phyloP scores from a whole-genome alignment of 495 filamentous ascomycete species.

The Tuber magnatum region DNA sequence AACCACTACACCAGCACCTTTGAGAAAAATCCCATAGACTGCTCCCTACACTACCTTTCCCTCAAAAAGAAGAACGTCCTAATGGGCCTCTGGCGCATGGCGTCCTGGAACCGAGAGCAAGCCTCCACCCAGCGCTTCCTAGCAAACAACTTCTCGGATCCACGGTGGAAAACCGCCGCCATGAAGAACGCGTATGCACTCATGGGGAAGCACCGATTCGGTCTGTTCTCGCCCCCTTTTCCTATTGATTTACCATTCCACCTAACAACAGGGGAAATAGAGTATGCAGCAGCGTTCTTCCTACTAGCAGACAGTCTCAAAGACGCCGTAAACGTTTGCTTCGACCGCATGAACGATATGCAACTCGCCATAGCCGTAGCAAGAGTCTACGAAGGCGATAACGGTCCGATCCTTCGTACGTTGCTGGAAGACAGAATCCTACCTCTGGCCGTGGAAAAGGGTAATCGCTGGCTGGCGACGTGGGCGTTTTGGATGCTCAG shows the following conservation, averaged over 20 bases:
- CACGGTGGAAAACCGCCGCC: constrained; percentile 81
- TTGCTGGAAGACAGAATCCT: constrained; percentile 76
- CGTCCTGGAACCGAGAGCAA: constrained; percentile 83
- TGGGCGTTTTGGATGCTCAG: constrained; percentile 96
- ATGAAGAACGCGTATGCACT: constrained; percentile 97
- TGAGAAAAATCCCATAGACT: constrained; percentile 87
- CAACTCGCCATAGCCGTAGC: constrained; percentile 88
- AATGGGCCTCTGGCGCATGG: constrained; percentile 92
- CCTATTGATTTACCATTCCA: constrained; percentile 14
- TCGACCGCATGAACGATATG: constrained; percentile 75
- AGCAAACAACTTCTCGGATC: constrained; percentile 77
- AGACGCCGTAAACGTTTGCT: constrained; percentile 76
- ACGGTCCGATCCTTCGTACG: constrained; percentile 62
- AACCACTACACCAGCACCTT: constrained; percentile 88
- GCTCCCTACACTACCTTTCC: constrained; percentile 84
- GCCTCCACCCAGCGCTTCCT: constrained; percentile 65
- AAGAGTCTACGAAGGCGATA: constrained; percentile 81
- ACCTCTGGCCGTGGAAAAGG: constrained; percentile 65
- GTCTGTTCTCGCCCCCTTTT: constrained; percentile 45
- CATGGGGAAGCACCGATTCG: constrained; percentile 81
- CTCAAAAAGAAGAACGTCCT: constrained; percentile 86
- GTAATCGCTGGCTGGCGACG: constrained; percentile 87
- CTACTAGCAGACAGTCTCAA: constrained; percentile 76
- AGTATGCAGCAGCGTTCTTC: constrained; percentile 96
- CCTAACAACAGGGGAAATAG: constrained; percentile 44